These are phyloP conservation scores for Saturnispora ahearnii DNA, from an alignment of 805 yeast genomes.

Conservation along the genomic window DNA sequence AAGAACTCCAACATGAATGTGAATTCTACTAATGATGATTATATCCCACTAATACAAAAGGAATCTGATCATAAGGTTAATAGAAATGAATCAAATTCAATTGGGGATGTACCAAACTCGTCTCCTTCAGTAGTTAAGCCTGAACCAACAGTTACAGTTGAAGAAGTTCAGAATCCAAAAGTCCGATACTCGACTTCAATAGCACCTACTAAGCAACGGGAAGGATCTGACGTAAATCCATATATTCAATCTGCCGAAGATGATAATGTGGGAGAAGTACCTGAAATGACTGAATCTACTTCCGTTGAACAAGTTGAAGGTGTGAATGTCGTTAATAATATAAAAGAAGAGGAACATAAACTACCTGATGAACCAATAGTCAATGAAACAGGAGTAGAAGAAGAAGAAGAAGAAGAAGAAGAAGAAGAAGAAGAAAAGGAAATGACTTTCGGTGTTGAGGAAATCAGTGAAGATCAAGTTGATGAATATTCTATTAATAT, in stretches of 20 bases:
- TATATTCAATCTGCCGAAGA: no score
- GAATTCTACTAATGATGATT: not conserved
- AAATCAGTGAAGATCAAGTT: not conserved
- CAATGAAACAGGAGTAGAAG: not conserved
- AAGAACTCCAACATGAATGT: not conserved
- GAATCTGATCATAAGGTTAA: not conserved
- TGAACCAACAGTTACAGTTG: not conserved
- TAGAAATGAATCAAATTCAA: no score
- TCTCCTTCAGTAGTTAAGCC: not conserved
- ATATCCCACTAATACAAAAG: not conserved
- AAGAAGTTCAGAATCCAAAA: no score
- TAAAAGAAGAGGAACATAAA: not conserved
- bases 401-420: not conserved
- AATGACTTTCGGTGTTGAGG: not conserved
- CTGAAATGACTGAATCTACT: no score
- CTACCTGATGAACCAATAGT: not conserved
- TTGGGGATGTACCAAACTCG: no score
- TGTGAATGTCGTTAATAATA: no score
- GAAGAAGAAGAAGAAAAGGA: not conserved
- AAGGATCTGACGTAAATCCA: no score
- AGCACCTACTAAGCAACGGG: no score
- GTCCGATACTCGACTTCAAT: no score
- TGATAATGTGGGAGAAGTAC: no score
- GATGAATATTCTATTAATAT: not conserved
- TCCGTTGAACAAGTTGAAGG: no score